Percentiles rank a stretch among this genome's conserved stretches.
Evolutionary conservation across 352 stramenopile genomes (phyloP).

Genomic region (Phytopythium vexans): DNA sequence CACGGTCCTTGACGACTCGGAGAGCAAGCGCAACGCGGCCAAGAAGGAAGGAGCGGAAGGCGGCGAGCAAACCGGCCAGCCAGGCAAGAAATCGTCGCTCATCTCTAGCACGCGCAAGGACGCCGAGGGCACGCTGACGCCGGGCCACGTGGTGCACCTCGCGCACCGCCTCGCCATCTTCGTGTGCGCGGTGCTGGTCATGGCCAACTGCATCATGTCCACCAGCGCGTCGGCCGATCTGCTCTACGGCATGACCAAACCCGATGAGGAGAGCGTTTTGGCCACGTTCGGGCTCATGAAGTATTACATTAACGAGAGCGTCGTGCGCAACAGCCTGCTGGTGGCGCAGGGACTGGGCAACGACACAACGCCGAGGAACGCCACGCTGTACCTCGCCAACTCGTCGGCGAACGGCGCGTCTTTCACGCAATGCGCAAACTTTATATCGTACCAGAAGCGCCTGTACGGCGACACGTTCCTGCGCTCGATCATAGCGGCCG

Average conservation of each 20-base stretch:
- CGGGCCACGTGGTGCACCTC: background rate
- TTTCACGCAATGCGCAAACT: slow-evolving; percentile 17
- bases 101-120: background rate
- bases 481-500: slow-evolving; percentile 16
- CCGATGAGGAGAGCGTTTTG: background rate
- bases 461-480: slow-evolving; percentile 33
- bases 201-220: slow-evolving; percentile 5
- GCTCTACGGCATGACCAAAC: slow-evolving; percentile 1
- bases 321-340: slow-evolving; percentile 25
- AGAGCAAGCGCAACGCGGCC: background rate
- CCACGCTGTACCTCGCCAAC: slow-evolving; percentile 36
- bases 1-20: background rate
- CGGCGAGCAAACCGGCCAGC: background rate
- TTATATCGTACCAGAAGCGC: slow-evolving; percentile 5
- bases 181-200: background rate
- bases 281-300: background rate
- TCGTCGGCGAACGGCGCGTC: slow-evolving; percentile 11
- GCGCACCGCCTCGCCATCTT: slow-evolving; percentile 2
- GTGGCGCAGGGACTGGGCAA: slow-evolving; percentile 19
- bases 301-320: background rate
- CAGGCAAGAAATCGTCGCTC: background rate
- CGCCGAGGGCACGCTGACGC: background rate
- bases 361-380: slow-evolving; percentile 19
- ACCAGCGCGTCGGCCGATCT: background rate
- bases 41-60: slow-evolving; percentile 2